Base-by-base conservation (phyloP, 164 flowering plant species). In the Piper longum region DNA sequence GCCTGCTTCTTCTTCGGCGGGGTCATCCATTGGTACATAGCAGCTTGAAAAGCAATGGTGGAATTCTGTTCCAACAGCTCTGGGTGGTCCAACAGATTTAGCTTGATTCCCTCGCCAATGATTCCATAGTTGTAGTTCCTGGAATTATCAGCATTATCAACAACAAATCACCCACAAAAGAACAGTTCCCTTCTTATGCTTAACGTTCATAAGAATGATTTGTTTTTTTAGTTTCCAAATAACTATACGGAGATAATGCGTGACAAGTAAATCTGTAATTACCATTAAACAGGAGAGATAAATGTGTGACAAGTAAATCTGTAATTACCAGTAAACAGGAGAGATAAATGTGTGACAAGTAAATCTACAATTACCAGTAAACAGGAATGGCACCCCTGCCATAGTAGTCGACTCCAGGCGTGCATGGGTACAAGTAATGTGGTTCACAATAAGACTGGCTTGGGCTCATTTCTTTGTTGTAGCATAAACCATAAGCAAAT, bases 301-400 rank as follows among this genome's bases (percentile, higher is more conserved):
- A 48, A 48, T 9, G 14, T 9, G 52, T 14, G 14, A 48, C 14
- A 48, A 19, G 9, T 9, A 8, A 48, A 48, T 48, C 52, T 48
- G 7, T 48, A 48, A 70, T 3, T 80, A 91, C 96, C 98, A 92
- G 80, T 83, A 92, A 7, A 92, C 72, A 8, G 96, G 98, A 12
- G n/a, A n/a, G n/a, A 26, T 26, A 14, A 48, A 48, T 9, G 14
- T 9, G 52, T 14, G 14, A 48, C 14, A 48, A 19, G 9, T 9
- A 8, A 48, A 48, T 48, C 52, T 48, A 48, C 7, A 48, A 70
- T 3, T 80, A 91, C 96, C 98, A 92, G 80, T 83, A 92, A 7
- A 92, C 72, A 8, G 96, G 98, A 12, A 92, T 16, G 58, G 96
- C 98, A 72, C 98, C 98, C 14, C 98, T 90, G 16, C 98, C 98